Evolutionary conservation across 148 eudicot species (phyloP), one percentile per base, ranked within the genome.

Genomic region (Oxyria digyna): DNA sequence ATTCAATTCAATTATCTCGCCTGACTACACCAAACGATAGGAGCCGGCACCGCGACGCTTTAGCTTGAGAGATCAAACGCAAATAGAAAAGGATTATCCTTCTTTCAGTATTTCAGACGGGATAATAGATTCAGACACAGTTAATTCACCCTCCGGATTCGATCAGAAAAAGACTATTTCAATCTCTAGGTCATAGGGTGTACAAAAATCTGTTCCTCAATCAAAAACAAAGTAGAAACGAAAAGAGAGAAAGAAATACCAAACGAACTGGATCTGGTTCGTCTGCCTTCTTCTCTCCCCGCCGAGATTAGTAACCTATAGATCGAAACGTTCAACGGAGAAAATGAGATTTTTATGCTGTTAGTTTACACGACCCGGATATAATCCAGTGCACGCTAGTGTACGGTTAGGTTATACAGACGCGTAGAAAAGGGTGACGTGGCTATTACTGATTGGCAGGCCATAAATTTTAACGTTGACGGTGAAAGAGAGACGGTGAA

Each of bases 21-120:
- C 23, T 20, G 38, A 17, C 42, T 31, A 65, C 46, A 21, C 68
- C 15, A 37, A 23, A 32, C 8, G 20, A 7, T 18, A 65, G 9
- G 52, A n/a, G 20, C 52, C 52, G 52, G 52, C 23, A n/a, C 52
- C 52, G 52, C 8, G 49, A 68, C 73, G 17, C 67, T 62, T 40
- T 52, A 33, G 59, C 38, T 68, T 69, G 54, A 10, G 46, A 55
- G 69, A 69, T 64, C 73, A 48, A 74, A 33, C 68, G 42, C 45
- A 12, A 66, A 20, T 13, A 41, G 7, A 35, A 13, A 66, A 6
- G 27, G 40, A 10, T 6, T 64, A 33, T 13, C 20, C 41, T 21
- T 26, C 67, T 59, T 32, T 17, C 35, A 67, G 29, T n/a, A 62
- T 31, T 59, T 33, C 45, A 23, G 42, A 50, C 73, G 70, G 33